Conservation (phyloP, 2,329 filamentous ascomycete genomes). For the Uncinocarpus reesii region DNA sequence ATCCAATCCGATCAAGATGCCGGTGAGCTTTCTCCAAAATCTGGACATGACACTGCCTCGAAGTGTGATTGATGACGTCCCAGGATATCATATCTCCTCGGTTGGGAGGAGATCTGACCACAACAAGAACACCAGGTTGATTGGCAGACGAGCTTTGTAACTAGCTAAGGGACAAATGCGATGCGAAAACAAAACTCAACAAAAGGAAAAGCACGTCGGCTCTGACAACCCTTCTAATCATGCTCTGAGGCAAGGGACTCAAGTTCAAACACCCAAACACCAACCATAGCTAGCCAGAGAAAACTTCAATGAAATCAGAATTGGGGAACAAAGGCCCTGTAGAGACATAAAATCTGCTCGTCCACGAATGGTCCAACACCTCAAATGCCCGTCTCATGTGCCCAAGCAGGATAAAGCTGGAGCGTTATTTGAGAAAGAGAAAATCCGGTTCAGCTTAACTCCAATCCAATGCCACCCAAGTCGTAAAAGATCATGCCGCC, state of each 20-base stretch:
- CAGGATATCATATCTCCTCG: too few relatives aligned
- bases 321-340: neutral
- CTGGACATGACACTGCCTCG: too few relatives aligned
- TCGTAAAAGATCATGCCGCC: neutral
- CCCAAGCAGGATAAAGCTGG: neutral
- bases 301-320: neutral
- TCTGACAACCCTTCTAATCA: too few relatives aligned
- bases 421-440: neutral
- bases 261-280: too few relatives aligned
- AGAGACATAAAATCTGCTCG: neutral
- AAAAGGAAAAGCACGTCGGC: too few relatives aligned
- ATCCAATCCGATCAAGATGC: neutral
- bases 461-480: neutral
- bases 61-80: too few relatives aligned
- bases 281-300: neutral
- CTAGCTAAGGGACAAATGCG: too few relatives aligned
- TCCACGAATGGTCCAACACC: neutral
- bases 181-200: too few relatives aligned
- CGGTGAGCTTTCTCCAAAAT: neutral
- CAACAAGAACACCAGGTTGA: too few relatives aligned
- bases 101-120: too few relatives aligned
- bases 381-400: slow-evolving; percentile 4
- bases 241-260: neutral
- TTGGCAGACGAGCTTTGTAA: too few relatives aligned
- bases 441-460: neutral